Evolutionary conservation across 495 filamentous ascomycete genomes (phyloP).

Genomic region (Pseudevernia furfuracea): DNA sequence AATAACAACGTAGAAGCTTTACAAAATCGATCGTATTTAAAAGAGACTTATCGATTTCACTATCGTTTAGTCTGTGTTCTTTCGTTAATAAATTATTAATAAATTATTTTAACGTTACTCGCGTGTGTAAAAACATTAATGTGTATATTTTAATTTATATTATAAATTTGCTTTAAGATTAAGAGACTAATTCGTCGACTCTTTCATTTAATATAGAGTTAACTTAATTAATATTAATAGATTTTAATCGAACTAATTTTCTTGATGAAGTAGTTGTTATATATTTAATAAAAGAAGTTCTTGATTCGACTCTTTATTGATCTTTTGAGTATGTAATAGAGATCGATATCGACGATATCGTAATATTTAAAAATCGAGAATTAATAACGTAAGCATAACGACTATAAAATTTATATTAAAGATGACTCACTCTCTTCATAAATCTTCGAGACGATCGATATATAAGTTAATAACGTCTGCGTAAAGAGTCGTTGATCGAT

Average conservation of each 20-base stretch:
- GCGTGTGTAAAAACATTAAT: background rate
- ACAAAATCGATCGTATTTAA: slow-evolving; percentile 14
- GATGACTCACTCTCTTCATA: no score
- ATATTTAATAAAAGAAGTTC: slow-evolving; percentile 14
- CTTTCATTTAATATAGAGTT: slow-evolving; percentile 17
- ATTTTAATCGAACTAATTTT: slow-evolving; percentile 14
- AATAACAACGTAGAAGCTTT: slow-evolving; percentile 17
- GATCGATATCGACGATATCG: no score
- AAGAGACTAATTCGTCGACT: slow-evolving; percentile 7
- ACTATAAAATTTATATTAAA: no score
- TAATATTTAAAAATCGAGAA: no score
- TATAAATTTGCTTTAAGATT: background rate
- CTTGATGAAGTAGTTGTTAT: slow-evolving; percentile 11
- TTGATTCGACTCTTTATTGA: slow-evolving; percentile 7
- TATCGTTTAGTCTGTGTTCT: no score
- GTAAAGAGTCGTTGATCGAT: slow-evolving; percentile 14
- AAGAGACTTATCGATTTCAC: slow-evolving; percentile 17
- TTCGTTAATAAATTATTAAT: no score
- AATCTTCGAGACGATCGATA: no score
- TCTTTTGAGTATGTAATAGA: slow-evolving; percentile 6
- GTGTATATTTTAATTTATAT: background rate
- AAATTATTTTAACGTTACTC: no score
- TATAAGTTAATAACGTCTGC: slow-evolving; percentile 5
- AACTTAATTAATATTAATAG: slow-evolving; percentile 15
- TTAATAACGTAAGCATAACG: no score